These are phyloP conservation scores for Kentomonas sorsogonicus DNA, from an alignment of 208 protist species.

Conservation along the genomic window DNA sequence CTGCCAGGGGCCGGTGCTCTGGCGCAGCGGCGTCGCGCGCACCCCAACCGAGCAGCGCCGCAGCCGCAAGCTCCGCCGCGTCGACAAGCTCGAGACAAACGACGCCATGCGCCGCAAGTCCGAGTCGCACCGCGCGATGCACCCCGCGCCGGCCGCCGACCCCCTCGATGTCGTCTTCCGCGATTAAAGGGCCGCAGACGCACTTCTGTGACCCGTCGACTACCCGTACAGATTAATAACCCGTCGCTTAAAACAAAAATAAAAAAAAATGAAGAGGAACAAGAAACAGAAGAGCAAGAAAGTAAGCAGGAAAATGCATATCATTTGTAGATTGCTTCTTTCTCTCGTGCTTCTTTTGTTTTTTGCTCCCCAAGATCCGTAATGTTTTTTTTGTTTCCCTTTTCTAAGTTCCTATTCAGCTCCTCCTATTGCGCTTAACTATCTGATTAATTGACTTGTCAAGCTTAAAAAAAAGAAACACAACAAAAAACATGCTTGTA, in stretches of 20 bases:
- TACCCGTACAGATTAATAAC: no score
- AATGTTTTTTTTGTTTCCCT: constrained; percentile 5
- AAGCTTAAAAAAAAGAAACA: no score
- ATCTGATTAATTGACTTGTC: not conserved
- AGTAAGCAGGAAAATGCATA: no score
- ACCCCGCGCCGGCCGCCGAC: constrained; percentile 36
- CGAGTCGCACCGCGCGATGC: no score
- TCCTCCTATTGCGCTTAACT: not conserved
- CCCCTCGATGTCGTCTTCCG: constrained; percentile 73
- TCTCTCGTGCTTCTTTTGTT: no score
- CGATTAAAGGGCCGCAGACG: constrained; percentile 10
- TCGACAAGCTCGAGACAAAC: constrained; percentile 68
- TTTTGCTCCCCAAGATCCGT: no score
- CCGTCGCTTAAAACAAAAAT: no score
- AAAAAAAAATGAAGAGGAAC: no score
- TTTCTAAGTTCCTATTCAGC: not conserved
- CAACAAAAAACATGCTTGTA: no score
- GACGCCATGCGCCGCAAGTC: constrained; percentile 59
- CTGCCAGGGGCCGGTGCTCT: constrained; percentile 93
- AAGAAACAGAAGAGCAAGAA: no score
- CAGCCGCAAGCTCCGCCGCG: constrained; percentile 57
- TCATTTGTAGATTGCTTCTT: no score
- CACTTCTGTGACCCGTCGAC: not conserved
- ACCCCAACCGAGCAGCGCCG: constrained; percentile 77
- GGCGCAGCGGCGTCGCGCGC: constrained; percentile 73